Evolutionary conservation across 2,329 filamentous ascomycete genomes (phyloP).

Genomic region (Myotisia sp.): DNA sequence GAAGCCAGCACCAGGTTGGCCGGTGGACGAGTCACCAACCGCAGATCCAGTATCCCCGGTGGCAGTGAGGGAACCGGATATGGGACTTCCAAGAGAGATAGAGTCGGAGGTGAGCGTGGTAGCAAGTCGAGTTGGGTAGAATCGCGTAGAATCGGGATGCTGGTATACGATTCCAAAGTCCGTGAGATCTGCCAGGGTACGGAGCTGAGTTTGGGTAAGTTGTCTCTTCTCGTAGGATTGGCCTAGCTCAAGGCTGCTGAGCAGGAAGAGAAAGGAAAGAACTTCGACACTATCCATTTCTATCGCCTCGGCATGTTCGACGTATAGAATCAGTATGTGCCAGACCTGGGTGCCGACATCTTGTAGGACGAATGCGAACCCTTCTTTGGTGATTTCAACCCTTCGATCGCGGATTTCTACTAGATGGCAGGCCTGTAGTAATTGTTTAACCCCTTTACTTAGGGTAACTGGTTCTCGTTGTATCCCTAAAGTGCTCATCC

Average conservation of each 20-base stretch:
- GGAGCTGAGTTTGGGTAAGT: conserved; percentile 63
- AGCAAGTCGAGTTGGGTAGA: conserved; percentile 85
- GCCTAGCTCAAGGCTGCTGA: conserved; percentile 83
- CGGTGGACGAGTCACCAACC: conserved; percentile 21
- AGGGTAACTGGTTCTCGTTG: conserved; percentile 38
- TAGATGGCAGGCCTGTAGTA: conserved; percentile 66
- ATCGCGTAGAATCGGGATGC: conserved; percentile 36
- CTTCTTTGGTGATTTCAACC: conserved; percentile 74
- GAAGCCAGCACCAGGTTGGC: conserved; percentile 44
- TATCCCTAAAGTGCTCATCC: conserved; percentile 35
- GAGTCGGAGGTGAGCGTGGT: conserved; percentile 78
- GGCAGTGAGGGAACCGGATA: conserved; percentile 47
- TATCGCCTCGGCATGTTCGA: conserved; percentile 63
- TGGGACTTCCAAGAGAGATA: conserved; percentile 55
- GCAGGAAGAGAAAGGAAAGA: conserved; percentile 87
- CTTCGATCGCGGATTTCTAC: conserved; percentile 47
- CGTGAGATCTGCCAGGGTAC: conserved; percentile 79
- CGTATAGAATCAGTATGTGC: conserved; percentile 85
- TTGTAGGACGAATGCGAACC: conserved; percentile 88
- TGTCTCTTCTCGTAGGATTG: conserved; percentile 78
- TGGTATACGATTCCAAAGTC: conserved; percentile 87
- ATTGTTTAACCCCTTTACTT: conserved; percentile 66
- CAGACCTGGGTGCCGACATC: conserved; percentile 95
- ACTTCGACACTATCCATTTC: conserved; percentile 84
- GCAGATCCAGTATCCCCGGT: conserved; percentile 17